Base-by-base conservation (phyloP, 768 basidiomycete species). In the Pleurotus citrinopileatus region DNA sequence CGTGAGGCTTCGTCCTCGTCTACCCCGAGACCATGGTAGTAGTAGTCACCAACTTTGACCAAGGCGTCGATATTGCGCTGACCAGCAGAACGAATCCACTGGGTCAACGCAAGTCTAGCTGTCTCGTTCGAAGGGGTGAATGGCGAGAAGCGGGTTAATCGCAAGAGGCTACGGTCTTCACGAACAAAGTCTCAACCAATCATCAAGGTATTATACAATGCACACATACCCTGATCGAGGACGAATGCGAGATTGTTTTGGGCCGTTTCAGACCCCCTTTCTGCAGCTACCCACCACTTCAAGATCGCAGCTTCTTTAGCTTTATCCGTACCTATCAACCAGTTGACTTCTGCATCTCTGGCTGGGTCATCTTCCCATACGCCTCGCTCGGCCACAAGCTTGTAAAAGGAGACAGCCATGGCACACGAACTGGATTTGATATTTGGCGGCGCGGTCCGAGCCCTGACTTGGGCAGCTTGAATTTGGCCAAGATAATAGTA, bases 11-110 rank as follows among this genome's bases (percentile, higher is more conserved):
- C 82, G 54, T 86, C 85, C 55, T 87, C 81, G 4, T 80, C 72
- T 1, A 93, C 85, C 9, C 92, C 94, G 3, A 94, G 77, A 0
- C 94, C 94, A 58, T 91, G 86, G 63, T 92, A 98, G 70, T 95
- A 96, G 66, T 98, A 97, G 67, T 99, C 97, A 34, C 94, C 97
- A 3, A 98, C 94, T 77, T 98, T 99, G 57, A 99, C 94, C 55
- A 98, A 77, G 9, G 97, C 89, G 64, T 99, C 97, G n/a, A 97
- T 80, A 62, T 99, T 95, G 52, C 88, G 85, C 66, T 99, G 97
- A 2, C 82, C 85, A 7, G 96, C 94, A 2, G 95, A 94, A 12
- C 97, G 85, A 23, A 86, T 91, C 96, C 96, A 99, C 63, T 96
- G 91, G 0, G 87, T 90, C 46, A 99, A 72, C 0, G 94, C 95